These are phyloP conservation scores for Lasiosphaeris hirsuta DNA, from an alignment of 495 filamentous ascomycete species.

Conservation along the genomic window DNA sequence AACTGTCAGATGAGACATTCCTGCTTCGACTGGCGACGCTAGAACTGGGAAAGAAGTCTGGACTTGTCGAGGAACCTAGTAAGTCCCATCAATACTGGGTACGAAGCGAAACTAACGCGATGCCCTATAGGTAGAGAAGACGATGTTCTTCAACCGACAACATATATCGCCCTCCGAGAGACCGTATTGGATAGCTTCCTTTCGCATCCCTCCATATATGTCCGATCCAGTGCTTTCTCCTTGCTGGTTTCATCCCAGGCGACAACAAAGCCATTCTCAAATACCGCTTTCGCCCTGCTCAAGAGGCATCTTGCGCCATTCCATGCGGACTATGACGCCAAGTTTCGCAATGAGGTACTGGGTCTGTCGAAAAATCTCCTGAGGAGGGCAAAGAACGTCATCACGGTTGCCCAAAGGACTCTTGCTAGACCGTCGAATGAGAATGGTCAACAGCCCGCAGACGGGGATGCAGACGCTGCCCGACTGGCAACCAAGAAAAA, in stretches of 20 bases:
- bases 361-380: conserved; percentile 64
- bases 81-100: conserved; percentile 27
- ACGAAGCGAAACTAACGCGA: not conserved
- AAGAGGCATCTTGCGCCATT: conserved; percentile 60
- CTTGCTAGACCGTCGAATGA: conserved; percentile 4
- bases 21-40: conserved; percentile 64
- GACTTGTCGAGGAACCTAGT: conserved; percentile 72
- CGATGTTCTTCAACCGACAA: conserved; percentile 11
- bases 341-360: conserved; percentile 72
- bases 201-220: conserved; percentile 55
- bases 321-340: conserved; percentile 79
- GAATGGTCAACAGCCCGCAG: not conserved
- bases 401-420: conserved; percentile 41
- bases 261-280: conserved; percentile 65
- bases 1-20: conserved; percentile 50
- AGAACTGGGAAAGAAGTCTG: conserved; percentile 74
- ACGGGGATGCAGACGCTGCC: not conserved
- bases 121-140: conserved; percentile 10
- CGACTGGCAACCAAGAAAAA: conserved; percentile 19
- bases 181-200: conserved; percentile 53
- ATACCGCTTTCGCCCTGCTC: conserved; percentile 56
- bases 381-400: conserved; percentile 55
- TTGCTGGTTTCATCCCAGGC: conserved; percentile 67
- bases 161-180: conserved; percentile 39
- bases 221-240: conserved; percentile 71